Evolutionary conservation across 2,329 filamentous ascomycete species (phyloP).

Genomic region (Sporothrix phasma): DNA sequence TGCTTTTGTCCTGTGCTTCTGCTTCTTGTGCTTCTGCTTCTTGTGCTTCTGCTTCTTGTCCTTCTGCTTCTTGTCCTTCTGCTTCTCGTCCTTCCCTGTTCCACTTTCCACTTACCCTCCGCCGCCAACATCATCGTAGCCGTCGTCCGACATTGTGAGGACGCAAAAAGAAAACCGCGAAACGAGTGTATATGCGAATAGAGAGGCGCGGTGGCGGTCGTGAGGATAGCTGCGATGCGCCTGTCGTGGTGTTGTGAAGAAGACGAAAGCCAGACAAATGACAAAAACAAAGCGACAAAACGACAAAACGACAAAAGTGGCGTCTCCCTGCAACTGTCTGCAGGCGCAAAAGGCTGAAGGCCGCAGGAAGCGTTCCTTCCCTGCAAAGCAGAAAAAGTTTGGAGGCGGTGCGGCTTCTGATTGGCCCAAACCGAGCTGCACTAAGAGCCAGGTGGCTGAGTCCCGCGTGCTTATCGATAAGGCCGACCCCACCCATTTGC

Average conservation of each 20-base stretch:
- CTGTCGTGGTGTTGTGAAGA: background rate
- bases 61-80: no score
- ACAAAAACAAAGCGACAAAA: background rate
- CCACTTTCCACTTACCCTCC: conserved; percentile 48
- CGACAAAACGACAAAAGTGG: background rate
- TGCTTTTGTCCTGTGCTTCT: no score
- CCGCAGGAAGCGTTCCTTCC: background rate
- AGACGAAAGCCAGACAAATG: background rate
- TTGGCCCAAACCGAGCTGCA: conserved; percentile 7
- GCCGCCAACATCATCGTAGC: conserved; percentile 48
- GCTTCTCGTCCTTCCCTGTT: no score
- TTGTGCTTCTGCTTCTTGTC: no score
- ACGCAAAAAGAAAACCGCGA: background rate
- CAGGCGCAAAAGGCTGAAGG: background rate
- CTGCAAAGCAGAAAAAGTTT: conserved; percentile 14
- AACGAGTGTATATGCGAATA: background rate
- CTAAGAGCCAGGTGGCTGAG: background rate
- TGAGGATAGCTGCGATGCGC: background rate
- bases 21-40: no score
- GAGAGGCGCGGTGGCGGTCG: background rate
- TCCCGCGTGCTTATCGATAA: conserved; percentile 17
- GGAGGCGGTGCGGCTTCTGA: background rate
- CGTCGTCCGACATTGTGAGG: conserved; percentile 61
- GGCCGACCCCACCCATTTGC: background rate
- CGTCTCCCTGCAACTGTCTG: conserved; percentile 5